A percentile compares a stretch with the other conserved stretches of the same genome.
These are phyloP conservation scores for Microbotryum silenes-acaulis DNA, from an alignment of 1,284 basidiomycete genomes.

Conservation along the genomic window DNA sequence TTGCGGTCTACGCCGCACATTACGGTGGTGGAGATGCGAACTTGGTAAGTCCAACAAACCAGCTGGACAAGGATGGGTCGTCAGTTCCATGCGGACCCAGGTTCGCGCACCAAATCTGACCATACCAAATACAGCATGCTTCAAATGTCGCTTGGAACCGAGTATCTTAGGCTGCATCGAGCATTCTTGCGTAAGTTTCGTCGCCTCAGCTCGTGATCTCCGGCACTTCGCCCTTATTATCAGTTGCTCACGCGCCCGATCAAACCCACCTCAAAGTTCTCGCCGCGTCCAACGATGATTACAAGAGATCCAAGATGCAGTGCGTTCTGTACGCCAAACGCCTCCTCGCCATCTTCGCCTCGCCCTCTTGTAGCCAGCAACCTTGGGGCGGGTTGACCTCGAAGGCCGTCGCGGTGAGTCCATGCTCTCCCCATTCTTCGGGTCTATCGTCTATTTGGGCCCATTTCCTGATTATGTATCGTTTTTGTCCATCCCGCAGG, in stretches of 20 bases:
- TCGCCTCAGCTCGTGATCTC: too few relatives aligned
- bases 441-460: not conserved
- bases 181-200: constrained; percentile 19
- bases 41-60: constrained; percentile 12
- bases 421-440: not conserved
- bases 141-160: constrained; percentile 18
- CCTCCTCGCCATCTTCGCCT: constrained; percentile 24
- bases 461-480: not conserved
- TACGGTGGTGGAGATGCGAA: constrained; percentile 29
- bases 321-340: constrained; percentile 16
- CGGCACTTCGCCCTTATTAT: not conserved
- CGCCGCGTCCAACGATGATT: constrained; percentile 11
- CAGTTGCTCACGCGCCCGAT: not conserved
- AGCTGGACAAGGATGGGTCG: not conserved
- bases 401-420: constrained; percentile 8
- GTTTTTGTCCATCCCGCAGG: constrained; percentile 6
- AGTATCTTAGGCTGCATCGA: constrained; percentile 23
- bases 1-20: constrained; percentile 16
- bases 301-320: constrained; percentile 18
- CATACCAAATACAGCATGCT: constrained; percentile 14
- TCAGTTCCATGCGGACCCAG: not conserved
- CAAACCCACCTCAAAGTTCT: constrained; percentile 5
- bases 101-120: not conserved
- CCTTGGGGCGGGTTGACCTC: constrained; percentile 16
- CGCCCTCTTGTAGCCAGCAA: constrained; percentile 16